Evolutionary conservation across 2,329 filamentous ascomycete species (phyloP), one percentile per base, ranked within the genome.

Genomic region (Corniculantispora saksenae): DNA sequence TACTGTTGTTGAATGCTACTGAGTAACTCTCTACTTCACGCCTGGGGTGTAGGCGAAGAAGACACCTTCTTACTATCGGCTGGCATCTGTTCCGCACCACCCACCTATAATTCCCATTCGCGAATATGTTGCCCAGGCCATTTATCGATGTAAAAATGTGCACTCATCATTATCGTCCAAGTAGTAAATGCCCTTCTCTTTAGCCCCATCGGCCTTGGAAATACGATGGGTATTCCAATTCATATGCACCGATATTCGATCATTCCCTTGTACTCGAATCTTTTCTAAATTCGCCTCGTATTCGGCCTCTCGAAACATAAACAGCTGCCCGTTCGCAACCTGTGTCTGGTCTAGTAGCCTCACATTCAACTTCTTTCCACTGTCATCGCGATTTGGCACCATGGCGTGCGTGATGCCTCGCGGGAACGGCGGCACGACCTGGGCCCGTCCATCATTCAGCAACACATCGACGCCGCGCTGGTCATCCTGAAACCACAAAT

Each of bases 401-500:
- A 58, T 58, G 21, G 25, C 55, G 23, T 10, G 3, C 19, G 55
- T 58, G 21, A 58, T 58, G 32, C 55, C 55, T 10, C 35, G 40
- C 13, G 55, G 55, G n/a, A 43, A 58, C 2, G 55, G 55, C n/a
- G 55, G 32, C 23, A 58, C 55, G 19, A 58, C 13, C 9, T 58
- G 40, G 1, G 35, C 55, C n/a, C 55, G 55, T 3, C 35, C 55
- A n/a, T 58, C 55, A 29, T 58, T 58, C n/a, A 45, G 55, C 55
- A 58, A 35, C 35, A 58, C 55, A 10, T 58, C 55, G 1, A 27
- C 32, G 21, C 55, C 55, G 55, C 55, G 55, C 35, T 58, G 35
- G 10, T 58, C 55, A 15, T 58, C 55, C 15, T 58, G 55, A n/a
- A 58, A 58, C 55, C 55, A 58, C 9, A 45, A 29, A 21, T 29